These are phyloP conservation scores for Kwoniella newhampshirensis DNA, from an alignment of 768 basidiomycete genomes.

Conservation along the genomic window DNA sequence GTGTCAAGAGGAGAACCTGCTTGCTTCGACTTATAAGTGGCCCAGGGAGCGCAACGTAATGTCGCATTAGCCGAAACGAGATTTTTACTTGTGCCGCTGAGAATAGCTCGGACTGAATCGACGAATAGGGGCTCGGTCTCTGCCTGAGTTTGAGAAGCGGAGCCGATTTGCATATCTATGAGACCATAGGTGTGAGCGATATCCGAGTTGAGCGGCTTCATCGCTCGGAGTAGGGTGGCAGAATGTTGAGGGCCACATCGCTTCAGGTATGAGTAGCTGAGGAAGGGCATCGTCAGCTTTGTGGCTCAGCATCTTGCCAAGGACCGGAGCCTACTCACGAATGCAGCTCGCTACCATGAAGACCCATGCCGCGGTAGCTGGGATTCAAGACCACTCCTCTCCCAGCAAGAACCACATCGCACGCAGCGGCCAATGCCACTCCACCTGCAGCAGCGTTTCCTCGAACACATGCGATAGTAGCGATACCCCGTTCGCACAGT, in stretches of 20 bases:
- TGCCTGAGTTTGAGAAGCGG: conserved; percentile 4
- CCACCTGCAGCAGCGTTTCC: conserved; percentile 50
- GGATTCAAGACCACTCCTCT: conserved; percentile 45
- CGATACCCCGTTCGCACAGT: conserved; percentile 34
- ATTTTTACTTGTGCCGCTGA: conserved; percentile 11
- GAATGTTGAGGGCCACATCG: conserved; percentile 28
- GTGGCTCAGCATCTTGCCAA: no score
- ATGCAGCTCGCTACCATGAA: conserved; percentile 47
- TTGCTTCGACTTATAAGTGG: background rate
- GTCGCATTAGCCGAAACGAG: conserved; percentile 6
- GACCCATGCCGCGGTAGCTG: conserved; percentile 43
- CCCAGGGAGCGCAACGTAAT: conserved; percentile 35
- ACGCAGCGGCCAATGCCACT: conserved; percentile 44
- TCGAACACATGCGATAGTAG: conserved; percentile 42
- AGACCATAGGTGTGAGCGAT: conserved; percentile 26
- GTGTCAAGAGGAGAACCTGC: background rate
- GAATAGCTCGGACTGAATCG: conserved; percentile 8
- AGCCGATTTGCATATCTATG: conserved; percentile 38
- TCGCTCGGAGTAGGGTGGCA: conserved; percentile 26
- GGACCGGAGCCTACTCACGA: conserved; percentile 30
- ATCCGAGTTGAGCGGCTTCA: conserved; percentile 34
- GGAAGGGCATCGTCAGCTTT: no score
- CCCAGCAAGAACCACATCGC: conserved; percentile 36
- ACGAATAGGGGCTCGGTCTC: conserved; percentile 24
- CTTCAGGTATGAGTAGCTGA: conserved; percentile 37